Evolutionary conservation across 2,329 filamentous ascomycete species (phyloP).

Genomic region (Pseudopyrenochaeta lycopersici): DNA sequence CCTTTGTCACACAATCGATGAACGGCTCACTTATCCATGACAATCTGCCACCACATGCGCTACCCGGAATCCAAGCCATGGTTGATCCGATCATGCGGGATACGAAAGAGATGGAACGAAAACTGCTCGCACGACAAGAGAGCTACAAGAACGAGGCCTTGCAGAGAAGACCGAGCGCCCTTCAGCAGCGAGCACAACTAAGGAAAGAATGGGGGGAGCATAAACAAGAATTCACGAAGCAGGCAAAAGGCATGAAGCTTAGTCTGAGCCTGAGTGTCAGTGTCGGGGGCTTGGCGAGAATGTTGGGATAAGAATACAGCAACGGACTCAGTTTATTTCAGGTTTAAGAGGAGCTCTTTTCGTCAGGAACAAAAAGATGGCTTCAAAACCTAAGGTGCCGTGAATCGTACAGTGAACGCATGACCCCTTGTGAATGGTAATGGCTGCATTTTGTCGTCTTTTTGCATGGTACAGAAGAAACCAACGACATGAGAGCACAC

Average conservation of each 20-base stretch:
- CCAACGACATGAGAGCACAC: too few relatives aligned
- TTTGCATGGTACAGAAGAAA: too few relatives aligned
- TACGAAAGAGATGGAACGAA: constrained; percentile 13
- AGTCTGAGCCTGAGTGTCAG: constrained; percentile 41
- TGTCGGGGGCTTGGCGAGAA: constrained; percentile 31
- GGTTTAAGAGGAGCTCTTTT: too few relatives aligned
- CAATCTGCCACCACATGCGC: constrained; percentile 37
- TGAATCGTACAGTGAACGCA: too few relatives aligned
- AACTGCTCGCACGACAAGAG: constrained; percentile 5
- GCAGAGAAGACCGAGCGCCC: constrained; percentile 16
- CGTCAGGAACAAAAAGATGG: too few relatives aligned
- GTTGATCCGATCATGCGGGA: constrained; percentile 28
- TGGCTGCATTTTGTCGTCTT: too few relatives aligned
- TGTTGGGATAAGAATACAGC: constrained; percentile 21
- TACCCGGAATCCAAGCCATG: constrained; percentile 29
- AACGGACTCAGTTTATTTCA: too few relatives aligned
- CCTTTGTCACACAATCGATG: constrained; percentile 34
- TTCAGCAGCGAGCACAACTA: constrained; percentile 34
- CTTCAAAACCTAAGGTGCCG: too few relatives aligned
- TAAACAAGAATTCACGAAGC: constrained; percentile 33
- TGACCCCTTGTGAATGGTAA: too few relatives aligned
- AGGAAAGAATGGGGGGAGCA: constrained; percentile 37
- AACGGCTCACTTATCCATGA: constrained; percentile 34
- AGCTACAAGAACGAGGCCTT: constrained; percentile 8
- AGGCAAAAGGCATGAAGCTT: constrained; percentile 37